These are phyloP conservation scores for Colletotrichum neosansevieriae DNA, from an alignment of 2,329 filamentous ascomycete genomes.

Conservation along the genomic window DNA sequence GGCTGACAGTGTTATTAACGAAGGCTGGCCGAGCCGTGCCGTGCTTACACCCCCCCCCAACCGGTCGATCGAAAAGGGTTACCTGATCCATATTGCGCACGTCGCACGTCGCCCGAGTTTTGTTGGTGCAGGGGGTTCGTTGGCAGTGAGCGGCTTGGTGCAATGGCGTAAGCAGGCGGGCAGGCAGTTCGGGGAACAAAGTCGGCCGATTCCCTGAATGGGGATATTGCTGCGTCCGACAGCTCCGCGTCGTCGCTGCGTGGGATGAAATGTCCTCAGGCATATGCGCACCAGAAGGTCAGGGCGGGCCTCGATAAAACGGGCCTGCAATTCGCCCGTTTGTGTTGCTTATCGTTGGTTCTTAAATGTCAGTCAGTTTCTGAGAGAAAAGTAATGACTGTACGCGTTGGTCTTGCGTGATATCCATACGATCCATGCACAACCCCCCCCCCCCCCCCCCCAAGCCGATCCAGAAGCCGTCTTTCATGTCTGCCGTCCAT, in stretches of 20 bases:
- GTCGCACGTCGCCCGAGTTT: constrained; percentile 13
- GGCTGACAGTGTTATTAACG: constrained; percentile 11
- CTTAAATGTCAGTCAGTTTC: background rate
- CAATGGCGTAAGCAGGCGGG: constrained; percentile 15
- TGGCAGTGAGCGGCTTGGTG: constrained; percentile 2
- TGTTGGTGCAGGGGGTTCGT: constrained; percentile 16
- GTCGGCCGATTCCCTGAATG: constrained; percentile 9
- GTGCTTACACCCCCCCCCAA: constrained; percentile 31
- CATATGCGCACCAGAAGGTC: background rate
- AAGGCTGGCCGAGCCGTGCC: constrained; percentile 34
- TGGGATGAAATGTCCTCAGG: constrained; percentile 20
- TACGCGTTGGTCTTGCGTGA: constrained; percentile 20
- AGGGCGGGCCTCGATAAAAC: background rate
- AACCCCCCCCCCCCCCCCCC: too few species aligned
- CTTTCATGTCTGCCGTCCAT: too few species aligned
- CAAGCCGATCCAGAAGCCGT: too few species aligned
- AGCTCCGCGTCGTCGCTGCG: constrained; percentile 14
- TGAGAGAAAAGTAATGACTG: background rate
- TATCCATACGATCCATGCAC: background rate
- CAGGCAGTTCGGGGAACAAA: constrained; percentile 10
- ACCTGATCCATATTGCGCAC: constrained; percentile 20
- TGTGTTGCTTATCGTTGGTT: constrained; percentile 26
- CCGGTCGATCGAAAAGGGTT: constrained; percentile 35
- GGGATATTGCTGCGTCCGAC: constrained; percentile 20
- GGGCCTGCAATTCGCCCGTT: background rate